A percentile compares a stretch with the other conserved stretches of the same genome.
phyloP scores from a whole-genome alignment of 2,329 filamentous ascomycete species.

The Truncatella angustata region DNA sequence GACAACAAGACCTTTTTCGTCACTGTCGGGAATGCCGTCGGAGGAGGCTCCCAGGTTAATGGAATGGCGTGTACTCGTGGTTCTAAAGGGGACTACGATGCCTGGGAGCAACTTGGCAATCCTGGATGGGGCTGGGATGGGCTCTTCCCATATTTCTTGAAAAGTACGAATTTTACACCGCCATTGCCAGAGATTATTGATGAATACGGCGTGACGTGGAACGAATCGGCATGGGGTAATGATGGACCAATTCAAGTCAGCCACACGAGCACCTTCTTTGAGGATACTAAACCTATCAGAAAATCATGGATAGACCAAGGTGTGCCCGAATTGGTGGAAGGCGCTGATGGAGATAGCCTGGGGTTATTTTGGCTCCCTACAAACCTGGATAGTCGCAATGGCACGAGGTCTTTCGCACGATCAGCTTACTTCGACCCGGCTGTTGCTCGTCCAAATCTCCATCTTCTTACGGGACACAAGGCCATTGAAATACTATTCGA shows the following conservation, averaged over 20 bases:
- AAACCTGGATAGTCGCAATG: neutral
- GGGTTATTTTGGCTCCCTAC: slow-evolving; percentile 1
- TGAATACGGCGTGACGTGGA: slow-evolving; percentile 11
- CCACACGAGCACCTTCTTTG: slow-evolving; percentile 2
- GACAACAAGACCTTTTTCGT: neutral
- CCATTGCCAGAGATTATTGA: slow-evolving; percentile 2
- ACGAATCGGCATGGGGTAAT: neutral
- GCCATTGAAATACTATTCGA: neutral
- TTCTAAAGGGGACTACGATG: slow-evolving; percentile 27
- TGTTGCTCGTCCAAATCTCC: slow-evolving; percentile 3
- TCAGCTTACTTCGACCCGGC: slow-evolving; percentile 10
- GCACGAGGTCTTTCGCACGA: slow-evolving; percentile 8
- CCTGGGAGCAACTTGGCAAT: slow-evolving; percentile 37
- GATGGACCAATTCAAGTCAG: slow-evolving; percentile 8
- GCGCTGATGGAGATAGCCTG: neutral
- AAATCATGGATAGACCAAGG: neutral
- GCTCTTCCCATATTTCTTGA: slow-evolving; percentile 29
- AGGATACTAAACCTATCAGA: slow-evolving; percentile 4
- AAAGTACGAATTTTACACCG: slow-evolving; percentile 14
- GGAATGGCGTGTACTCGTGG: slow-evolving; percentile 28
- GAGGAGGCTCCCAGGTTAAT: slow-evolving; percentile 17
- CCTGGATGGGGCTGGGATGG: slow-evolving; percentile 34
- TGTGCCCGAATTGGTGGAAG: neutral
- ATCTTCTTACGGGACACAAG: slow-evolving; percentile 4
- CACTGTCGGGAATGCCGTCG: slow-evolving; percentile 8